phyloP scores from a whole-genome alignment of 768 basidiomycete genomes.

The Kwoniella heveanensis region DNA sequence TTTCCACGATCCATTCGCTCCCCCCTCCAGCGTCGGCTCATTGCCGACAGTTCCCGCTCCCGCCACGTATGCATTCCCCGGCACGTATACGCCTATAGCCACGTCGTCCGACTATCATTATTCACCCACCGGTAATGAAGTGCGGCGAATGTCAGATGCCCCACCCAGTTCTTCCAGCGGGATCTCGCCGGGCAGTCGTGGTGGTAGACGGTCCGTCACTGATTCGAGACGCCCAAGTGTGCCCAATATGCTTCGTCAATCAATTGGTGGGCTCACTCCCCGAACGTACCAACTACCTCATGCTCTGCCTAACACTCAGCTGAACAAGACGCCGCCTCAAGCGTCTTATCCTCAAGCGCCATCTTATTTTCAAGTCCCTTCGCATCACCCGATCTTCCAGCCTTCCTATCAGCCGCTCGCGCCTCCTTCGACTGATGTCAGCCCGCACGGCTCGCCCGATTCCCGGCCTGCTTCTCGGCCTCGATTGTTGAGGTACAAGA shows the following conservation, averaged over 20 bases:
- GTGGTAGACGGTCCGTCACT: constrained; percentile 9
- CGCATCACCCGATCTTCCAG: constrained; percentile 10
- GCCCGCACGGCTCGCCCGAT: constrained; percentile 28
- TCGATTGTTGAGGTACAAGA: constrained; percentile 39
- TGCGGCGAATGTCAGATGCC: constrained; percentile 34
- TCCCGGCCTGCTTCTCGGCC: constrained; percentile 21
- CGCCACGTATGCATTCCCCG: not conserved
- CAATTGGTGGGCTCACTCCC: constrained; percentile 12
- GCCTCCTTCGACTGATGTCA: constrained; percentile 11
- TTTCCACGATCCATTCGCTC: constrained; percentile 38
- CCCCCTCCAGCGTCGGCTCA: not conserved
- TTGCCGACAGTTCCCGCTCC: not conserved
- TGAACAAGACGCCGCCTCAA: constrained; percentile 7
- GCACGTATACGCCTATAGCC: constrained; percentile 24
- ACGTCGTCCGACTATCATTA: constrained; percentile 40
- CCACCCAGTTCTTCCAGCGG: not conserved
- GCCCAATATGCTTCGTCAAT: constrained; percentile 12
- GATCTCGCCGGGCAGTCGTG: constrained; percentile 6
- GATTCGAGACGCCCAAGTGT: constrained; percentile 16
- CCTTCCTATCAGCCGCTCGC: constrained; percentile 8
- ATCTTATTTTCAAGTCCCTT: not conserved
- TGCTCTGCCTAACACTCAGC: not conserved
- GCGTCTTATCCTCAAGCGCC: constrained; percentile 5
- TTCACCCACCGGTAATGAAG: constrained; percentile 18
- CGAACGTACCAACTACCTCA: constrained; percentile 6